These are phyloP conservation scores for Gloeophyllum trabeum DNA, from an alignment of 768 basidiomycete genomes.

Conservation along the genomic window DNA sequence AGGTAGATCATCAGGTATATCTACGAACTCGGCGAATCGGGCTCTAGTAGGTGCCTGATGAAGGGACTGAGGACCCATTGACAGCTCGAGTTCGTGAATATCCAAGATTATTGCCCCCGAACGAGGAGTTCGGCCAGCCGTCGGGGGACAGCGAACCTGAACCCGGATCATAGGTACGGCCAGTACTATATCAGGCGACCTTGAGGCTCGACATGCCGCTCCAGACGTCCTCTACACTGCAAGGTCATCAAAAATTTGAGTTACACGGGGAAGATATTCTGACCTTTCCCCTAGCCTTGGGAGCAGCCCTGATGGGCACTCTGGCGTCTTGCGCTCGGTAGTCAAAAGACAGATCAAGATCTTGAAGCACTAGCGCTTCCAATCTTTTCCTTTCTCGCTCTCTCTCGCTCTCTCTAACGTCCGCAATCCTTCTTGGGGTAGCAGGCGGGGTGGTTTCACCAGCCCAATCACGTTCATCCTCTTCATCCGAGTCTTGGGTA, in stretches of 20 bases:
- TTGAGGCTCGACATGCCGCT: too few species aligned
- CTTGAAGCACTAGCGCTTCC: conserved; percentile 44
- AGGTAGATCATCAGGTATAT: too few species aligned
- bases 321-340: conserved; percentile 17
- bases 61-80: too few species aligned
- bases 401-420: conserved; percentile 10
- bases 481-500: conserved; percentile 8
- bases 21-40: too few species aligned
- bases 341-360: conserved; percentile 42
- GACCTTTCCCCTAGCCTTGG: too few species aligned
- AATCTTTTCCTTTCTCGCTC: conserved; percentile 29
- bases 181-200: too few species aligned
- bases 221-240: too few species aligned
- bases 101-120: too few species aligned
- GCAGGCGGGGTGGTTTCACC: not conserved
- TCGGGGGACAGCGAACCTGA: conserved; percentile 59
- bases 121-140: conserved; percentile 29
- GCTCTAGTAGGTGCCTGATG: too few species aligned
- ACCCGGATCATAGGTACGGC: conserved; percentile 31
- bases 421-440: conserved; percentile 3
- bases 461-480: conserved; percentile 12
- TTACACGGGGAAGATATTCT: too few species aligned
- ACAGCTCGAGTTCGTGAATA: too few species aligned
- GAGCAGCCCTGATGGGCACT: not conserved
- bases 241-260: too few species aligned